phyloP scores from a whole-genome alignment of 768 basidiomycete species.

The Amanita inopinata region DNA sequence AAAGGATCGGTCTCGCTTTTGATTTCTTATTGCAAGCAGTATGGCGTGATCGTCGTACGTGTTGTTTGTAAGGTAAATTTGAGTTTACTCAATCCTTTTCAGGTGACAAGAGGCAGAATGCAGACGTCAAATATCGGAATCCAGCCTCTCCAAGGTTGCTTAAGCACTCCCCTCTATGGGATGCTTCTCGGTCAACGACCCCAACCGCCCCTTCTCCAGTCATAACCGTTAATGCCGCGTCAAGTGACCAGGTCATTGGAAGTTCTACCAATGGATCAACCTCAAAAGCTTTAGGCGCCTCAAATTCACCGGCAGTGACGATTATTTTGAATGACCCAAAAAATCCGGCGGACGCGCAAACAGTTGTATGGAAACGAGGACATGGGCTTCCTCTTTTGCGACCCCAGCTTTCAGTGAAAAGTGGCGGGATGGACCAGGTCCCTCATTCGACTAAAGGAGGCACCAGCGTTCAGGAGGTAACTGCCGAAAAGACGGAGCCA shows the following conservation, averaged over 20 bases:
- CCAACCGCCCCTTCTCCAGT: conserved; percentile 39
- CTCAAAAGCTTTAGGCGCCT: neutral
- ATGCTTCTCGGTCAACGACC: conserved; percentile 41
- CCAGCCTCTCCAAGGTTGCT: conserved; percentile 63
- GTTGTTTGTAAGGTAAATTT: neutral
- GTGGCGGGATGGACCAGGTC: neutral
- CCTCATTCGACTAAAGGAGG: neutral
- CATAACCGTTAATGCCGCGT: conserved; percentile 21
- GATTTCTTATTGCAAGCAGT: conserved; percentile 66
- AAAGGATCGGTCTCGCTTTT: conserved; percentile 66
- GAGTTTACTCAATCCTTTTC: neutral
- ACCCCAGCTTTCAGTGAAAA: neutral
- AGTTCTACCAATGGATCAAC: neutral
- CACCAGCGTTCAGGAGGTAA: conserved; percentile 11
- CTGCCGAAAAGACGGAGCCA: conserved; percentile 21
- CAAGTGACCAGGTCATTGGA: conserved; percentile 6
- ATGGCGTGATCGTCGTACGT: conserved; percentile 38
- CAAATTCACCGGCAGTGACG: neutral
- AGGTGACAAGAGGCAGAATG: conserved; percentile 9
- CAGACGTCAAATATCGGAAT: conserved; percentile 41
- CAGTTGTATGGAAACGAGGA: conserved; percentile 4
- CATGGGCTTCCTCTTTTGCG: conserved; percentile 1
- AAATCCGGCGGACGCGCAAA: neutral
- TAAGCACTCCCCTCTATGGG: conserved; percentile 43
- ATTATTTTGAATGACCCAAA: conserved; percentile 1